Evolutionary conservation across 345 rosid species (phyloP), one percentile per base, ranked within the genome.

Genomic region (Brassica napus): DNA sequence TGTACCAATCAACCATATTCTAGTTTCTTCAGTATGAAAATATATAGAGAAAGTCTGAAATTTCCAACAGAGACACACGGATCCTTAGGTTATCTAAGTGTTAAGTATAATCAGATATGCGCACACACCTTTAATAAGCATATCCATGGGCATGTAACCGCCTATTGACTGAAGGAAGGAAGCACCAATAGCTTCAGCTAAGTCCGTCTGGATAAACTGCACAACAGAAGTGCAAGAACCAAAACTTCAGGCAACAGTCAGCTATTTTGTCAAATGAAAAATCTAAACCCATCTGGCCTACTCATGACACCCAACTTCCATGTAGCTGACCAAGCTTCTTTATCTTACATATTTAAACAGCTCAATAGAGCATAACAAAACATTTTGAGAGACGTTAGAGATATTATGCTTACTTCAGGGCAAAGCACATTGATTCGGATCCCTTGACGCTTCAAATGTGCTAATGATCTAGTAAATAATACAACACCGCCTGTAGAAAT

Each of bases 341-440:
- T 62, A 64, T 10, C 9, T 65, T 24, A 58, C 15, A 67, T 68
- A 34, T n/a, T 65, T 47, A 24, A 68, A 68, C 10, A 44, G 23
- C 8, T 2, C 34, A 23, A 23, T 6, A 69, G 3, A 39, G 4
- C 47, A 2, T 9, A 39, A 37, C 11, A 37, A 24, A 28, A 68
- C 28, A 34, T 16, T 35, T 37, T 28, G 28, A 23, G 18, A 63
- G 24, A 68, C 7, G 61, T 80, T 65, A 49, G 9, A 47, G 30
- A 82, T 61, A 73, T 15, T 44, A n/a, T 23, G 49, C 80, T 69
- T 75, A 91, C 98, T 96, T 94, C 98, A n/a, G 98, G 99, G 86
- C 99, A 94, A 83, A 94, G 97, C 66, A 87, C 99, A 80, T 94
- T 94, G 79, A 92, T 61, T 31, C 99, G 94, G 65, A 94, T 92